Evolutionary conservation across 169 alveolate species (phyloP), one percentile per base, ranked within the genome.

Genomic region (Plasmodium sp.): DNA sequence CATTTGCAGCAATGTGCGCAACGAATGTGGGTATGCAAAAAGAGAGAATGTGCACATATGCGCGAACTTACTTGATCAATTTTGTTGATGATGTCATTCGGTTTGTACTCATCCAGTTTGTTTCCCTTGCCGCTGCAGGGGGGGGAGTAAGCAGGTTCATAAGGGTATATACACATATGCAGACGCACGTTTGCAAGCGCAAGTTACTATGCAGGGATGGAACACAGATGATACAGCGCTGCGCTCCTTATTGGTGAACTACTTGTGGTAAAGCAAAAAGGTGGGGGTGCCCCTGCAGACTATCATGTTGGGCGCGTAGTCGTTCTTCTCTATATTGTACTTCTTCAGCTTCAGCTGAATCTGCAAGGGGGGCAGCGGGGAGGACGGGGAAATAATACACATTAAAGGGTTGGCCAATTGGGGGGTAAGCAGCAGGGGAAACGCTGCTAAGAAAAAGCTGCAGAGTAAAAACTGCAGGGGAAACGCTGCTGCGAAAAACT

Each of bases 221-320:
- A 43, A 51, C 62, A 51, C 22, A 3, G 36, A 80, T 43, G 22
- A 41, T 22, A 62, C n/a, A 34, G 51, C 33, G 39, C n/a, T 62
- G 77, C n/a, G 7, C 27, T 16, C 7, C 16, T 83, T 58, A 58
- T 45, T 33, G 79, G 71, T 72, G 34, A 34, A 72, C 16, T 86
- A 86, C 93, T 86, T 77, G 86, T 75, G 84, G 81, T 86, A 86
- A 75, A 39, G 81, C 27, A 86, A 77, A 86, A 86, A 86, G 48
- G 93, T 86, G 3, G 93, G 93, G 27, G 93, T 86, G 34, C 93
- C 93, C 74, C 93, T 86, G 45, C 74, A 86, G 67, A 86, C 27
- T 34, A 86, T 86, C 93, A 86, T 86, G 71, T 86, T 86, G 62
- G 93, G 93, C 12, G 93, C 93, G 67, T 86, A 86, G 43, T 86